Evolutionary conservation across 108 stramenopile species (phyloP).

Genomic region (Schizochytrium sp.): DNA sequence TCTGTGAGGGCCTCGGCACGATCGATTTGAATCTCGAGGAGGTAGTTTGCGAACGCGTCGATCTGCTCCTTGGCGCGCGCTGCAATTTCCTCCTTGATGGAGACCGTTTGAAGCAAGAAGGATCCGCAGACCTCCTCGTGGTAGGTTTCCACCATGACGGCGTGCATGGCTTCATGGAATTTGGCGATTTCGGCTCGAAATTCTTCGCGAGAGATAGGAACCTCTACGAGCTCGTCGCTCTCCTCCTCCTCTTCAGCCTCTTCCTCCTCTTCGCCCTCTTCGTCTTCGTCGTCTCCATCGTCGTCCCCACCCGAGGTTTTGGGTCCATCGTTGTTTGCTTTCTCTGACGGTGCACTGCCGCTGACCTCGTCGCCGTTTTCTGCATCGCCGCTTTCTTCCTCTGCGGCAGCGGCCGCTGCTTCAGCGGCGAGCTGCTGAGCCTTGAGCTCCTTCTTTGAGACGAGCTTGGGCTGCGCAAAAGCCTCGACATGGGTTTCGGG

Average conservation of each 20-base stretch:
- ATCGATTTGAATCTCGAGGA: constrained; percentile 30
- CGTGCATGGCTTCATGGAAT: constrained; percentile 17
- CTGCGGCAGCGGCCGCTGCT: background rate
- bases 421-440: background rate
- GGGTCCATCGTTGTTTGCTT: background rate
- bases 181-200: constrained; percentile 26
- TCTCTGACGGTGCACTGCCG: background rate
- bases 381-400: background rate
- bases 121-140: constrained; percentile 29
- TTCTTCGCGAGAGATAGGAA: constrained; percentile 2
- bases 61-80: constrained; percentile 37
- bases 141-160: background rate
- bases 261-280: background rate
- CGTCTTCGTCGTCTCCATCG: background rate
- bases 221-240: background rate
- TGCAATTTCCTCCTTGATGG: constrained; percentile 26
- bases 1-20: constrained; percentile 33
- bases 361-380: background rate
- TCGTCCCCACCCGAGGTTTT: background rate
- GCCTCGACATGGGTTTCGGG: background rate
- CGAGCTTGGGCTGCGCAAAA: background rate
- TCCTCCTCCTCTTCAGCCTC: background rate
- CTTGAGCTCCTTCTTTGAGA: background rate
- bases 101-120: constrained; percentile 29
- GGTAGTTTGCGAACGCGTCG: constrained; percentile 37